Evolutionary conservation across 2,329 filamentous ascomycete genomes (phyloP), one percentile per base, ranked within the genome.

Genomic region (Grosmannia penicillata): DNA sequence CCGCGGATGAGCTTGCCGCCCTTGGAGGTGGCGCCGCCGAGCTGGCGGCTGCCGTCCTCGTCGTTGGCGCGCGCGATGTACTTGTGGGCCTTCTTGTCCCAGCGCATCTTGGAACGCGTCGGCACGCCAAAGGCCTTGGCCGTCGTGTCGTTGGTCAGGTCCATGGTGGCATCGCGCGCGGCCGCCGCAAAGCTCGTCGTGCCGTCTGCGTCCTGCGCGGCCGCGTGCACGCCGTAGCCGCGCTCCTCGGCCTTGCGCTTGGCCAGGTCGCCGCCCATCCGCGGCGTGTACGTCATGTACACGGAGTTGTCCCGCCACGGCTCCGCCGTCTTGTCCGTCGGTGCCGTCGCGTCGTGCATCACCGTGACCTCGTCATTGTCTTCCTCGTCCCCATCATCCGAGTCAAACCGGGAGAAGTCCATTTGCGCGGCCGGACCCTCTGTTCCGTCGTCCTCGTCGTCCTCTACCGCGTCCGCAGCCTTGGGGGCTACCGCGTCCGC

Each of bases 61-160:
- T 98, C 91, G 66, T 98, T 96, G 49, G 77, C 77, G 26, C 83
- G 75, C 11, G 83, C 69, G 26, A 98, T 89, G 62, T 96, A 98
- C 61, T 95, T 96, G 62, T 83, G 93, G 52, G 77, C 75, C 59
- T 94, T 93, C 65, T 93, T 89, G 64, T 98, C 91, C 91, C 91
- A 98, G 48, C 91, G 80, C 77, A 94, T 79, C 48, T 77, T 73
- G 35, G 77, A 61, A 49, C 78, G 80, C 33, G 78, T 72, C 3
- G 85, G 75, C 50, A 83, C 76, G 44, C 76, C 86, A 56, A 95
- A 93, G 2, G 74, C 70, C 53, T 83, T 82, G 49, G 75, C 74
- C 10, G 72, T 73, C 48, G 96, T 91, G 59, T 98, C 91, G 53
- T 86, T 86, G 43, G 74, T 79, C 11, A 98, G 75, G 57, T 96